Evolutionary conservation across 768 basidiomycete species (phyloP).

Genomic region (Trametes villosa): DNA sequence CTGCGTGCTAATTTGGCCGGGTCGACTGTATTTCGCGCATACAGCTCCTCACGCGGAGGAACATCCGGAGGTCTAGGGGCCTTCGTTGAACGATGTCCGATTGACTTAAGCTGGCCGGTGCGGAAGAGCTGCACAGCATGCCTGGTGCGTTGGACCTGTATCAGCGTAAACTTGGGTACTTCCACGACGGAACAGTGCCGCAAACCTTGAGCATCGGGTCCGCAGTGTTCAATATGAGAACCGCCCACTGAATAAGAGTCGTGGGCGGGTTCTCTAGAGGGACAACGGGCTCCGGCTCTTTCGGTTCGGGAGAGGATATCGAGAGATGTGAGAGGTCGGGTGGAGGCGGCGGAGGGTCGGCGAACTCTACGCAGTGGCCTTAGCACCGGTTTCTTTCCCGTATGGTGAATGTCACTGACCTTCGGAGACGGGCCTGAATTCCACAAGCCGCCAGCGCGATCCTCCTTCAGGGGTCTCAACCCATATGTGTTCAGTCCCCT

Average conservation of each 20-base stretch:
- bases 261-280: constrained; percentile 54
- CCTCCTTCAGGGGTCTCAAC: constrained; percentile 61
- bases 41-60: constrained; percentile 62
- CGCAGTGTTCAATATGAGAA: constrained; percentile 75
- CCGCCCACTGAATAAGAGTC: constrained; percentile 80
- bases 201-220: constrained; percentile 65
- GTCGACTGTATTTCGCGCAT: constrained; percentile 56
- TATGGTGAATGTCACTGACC: constrained; percentile 40
- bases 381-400: neutral
- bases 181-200: neutral
- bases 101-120: constrained; percentile 67
- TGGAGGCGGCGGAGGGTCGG: constrained; percentile 59
- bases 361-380: constrained; percentile 49
- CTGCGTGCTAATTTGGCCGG: constrained; percentile 61
- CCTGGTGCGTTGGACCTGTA: constrained; percentile 67
- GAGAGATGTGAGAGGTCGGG: constrained; percentile 31
- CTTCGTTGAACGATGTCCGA: constrained; percentile 55
- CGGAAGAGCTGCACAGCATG: constrained; percentile 72
- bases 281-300: constrained; percentile 47
- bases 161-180: constrained; percentile 1
- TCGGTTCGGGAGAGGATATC: constrained; percentile 18
- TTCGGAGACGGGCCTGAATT: constrained; percentile 74
- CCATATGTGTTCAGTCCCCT: constrained; percentile 54
- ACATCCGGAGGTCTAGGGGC: constrained; percentile 62
- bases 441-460: constrained; percentile 64